Evolutionary conservation across 1,284 basidiomycete genomes (phyloP).

Genomic region (Austroboletus novae-zelandiae): DNA sequence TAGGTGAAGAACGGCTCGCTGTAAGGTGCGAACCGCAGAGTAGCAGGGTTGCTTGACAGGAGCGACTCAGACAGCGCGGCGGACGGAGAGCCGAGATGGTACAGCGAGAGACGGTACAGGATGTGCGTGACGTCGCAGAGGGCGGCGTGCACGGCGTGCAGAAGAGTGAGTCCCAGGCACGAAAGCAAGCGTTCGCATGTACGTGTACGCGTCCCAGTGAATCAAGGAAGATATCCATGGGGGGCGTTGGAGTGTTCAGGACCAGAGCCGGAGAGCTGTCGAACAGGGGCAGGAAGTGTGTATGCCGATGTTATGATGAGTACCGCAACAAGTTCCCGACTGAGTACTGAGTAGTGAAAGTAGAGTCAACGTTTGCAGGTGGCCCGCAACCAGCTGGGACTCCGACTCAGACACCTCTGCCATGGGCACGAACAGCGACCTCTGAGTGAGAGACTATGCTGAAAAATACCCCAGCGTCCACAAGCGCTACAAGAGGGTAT

Average conservation of each 20-base stretch:
- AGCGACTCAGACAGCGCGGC: constrained; percentile 70
- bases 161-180: constrained; percentile 23
- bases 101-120: constrained; percentile 64
- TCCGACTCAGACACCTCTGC: too few relatives aligned
- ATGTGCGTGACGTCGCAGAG: constrained; percentile 45
- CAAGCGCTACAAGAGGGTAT: too few relatives aligned
- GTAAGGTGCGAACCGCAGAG: constrained; percentile 70
- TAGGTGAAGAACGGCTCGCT: constrained; percentile 86
- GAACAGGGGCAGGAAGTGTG: constrained; percentile 39
- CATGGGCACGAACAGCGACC: too few relatives aligned
- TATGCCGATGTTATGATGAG: constrained; percentile 30
- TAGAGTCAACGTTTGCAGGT: constrained; percentile 21
- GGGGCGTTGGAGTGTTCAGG: constrained; percentile 13
- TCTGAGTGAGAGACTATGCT: too few relatives aligned
- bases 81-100: constrained; percentile 49
- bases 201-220: constrained; percentile 85
- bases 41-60: constrained; percentile 78
- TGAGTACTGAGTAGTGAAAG: constrained; percentile 27
- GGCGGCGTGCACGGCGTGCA: constrained; percentile 43
- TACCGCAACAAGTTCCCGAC: constrained; percentile 16
- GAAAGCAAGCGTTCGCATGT: constrained; percentile 28
- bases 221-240: constrained; percentile 41
- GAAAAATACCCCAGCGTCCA: too few relatives aligned
- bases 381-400: constrained; percentile 2
- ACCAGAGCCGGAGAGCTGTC: constrained; percentile 45